Evolutionary conservation across 768 basidiomycete genomes (phyloP), one percentile per base, ranked within the genome.

Genomic region (Boletus rufocinnamomeus): DNA sequence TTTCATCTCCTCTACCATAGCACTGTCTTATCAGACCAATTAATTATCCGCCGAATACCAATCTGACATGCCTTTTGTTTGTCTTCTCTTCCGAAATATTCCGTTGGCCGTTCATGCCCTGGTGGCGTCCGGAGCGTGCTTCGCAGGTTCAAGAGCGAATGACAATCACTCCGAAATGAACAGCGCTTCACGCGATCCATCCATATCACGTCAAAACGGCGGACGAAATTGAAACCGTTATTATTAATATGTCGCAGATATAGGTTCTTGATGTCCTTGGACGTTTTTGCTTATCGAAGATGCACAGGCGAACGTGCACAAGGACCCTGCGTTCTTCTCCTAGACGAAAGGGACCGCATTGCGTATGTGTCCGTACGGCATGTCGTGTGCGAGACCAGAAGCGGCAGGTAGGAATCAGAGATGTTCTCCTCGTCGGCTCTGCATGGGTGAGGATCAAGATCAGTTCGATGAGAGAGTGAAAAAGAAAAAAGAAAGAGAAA

Each of bases 121-220:
- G 41, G 59, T 58, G 56, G 58, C 62, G 56, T 50, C 51, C 34
- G 43, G 46, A 57, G 48, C 44, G 40, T 55, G 50, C 49, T 57
- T 52, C 16, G 37, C 28, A 47, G 8, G 40, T 56, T 25, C 55
- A 16, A 40, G 38, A 51, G 55, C 25, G 23, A 49, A 56, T 48
- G 28, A 9, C 14, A 50, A 55, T 43, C 57, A 38, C 51, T 59
- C 56, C 51, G 61, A 70, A 59, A 66, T 66, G 64, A 68, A 52
- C 21, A 52, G 23, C 37, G 34, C 50, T 61, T 50, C 68, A 67
- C 55, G 67, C 59, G 63, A 61, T 49, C 37, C 21, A 28, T 54
- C 41, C 50, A 50, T 64, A 64, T 57, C 52, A 50, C 49, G 16
- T 47, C 32, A 56, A 23, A 41, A 47, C 47, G 48, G 37, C 23